phyloP scores from a whole-genome alignment of 192 early-diverging fungal genomes.

The Backusella psychrophila region DNA sequence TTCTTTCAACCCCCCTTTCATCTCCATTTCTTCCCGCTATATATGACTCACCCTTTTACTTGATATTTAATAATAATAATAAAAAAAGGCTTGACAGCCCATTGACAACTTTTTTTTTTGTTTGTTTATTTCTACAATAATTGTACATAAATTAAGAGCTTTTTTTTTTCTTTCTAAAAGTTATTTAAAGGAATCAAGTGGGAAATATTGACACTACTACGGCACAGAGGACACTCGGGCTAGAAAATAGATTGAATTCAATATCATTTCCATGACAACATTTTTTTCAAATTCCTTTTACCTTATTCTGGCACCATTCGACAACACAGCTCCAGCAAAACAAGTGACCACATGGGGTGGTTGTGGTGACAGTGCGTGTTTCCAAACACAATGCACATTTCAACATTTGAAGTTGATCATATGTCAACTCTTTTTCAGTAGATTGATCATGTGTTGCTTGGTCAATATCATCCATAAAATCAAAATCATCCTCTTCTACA shows the following conservation, averaged over 20 bases:
- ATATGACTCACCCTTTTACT: no score
- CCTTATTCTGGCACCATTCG: constrained; percentile 92
- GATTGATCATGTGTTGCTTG: neutral
- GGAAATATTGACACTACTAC: constrained; percentile 72
- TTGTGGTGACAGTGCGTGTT: constrained; percentile 68
- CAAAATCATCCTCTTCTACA: constrained; percentile 29
- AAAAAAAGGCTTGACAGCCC: neutral
- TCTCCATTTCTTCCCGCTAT: neutral
- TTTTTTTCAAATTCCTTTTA: constrained; percentile 18
- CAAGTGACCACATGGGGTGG: constrained; percentile 92
- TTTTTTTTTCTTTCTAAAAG: constrained; percentile 20
- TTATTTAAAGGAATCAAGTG: constrained; percentile 78
- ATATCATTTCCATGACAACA: constrained; percentile 1
- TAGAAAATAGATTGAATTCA: constrained; percentile 31
- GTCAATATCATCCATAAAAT: constrained; percentile 30
- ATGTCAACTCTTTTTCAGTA: constrained; percentile 18
- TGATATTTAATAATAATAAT: no score
- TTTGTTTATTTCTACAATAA: no score
- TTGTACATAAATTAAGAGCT: neutral
- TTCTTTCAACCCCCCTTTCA: neutral
- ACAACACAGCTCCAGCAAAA: constrained; percentile 95
- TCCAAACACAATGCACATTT: constrained; percentile 91
- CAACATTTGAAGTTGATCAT: constrained; percentile 41
- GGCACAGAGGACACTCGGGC: constrained; percentile 92
- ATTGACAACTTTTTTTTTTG: no score